A percentile compares a stretch with the other conserved stretches of the same genome.
Conservation (phyloP, 352 stramenopile genomes). For the Globisporangium cederbergense region DNA sequence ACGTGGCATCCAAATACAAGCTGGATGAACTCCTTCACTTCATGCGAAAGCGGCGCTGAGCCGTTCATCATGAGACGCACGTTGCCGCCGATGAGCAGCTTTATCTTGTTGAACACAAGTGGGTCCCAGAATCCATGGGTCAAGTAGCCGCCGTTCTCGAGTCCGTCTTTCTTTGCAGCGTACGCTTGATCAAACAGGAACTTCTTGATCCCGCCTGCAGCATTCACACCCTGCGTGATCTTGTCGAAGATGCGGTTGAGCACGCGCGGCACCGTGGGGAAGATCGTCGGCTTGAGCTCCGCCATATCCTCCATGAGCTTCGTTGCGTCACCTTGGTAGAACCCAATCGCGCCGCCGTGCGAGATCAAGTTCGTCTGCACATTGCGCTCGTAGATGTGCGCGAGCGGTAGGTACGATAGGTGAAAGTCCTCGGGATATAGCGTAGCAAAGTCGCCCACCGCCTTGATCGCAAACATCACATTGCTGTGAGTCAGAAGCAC, state of each 20-base stretch:
- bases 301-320: slow-evolving; percentile 11
- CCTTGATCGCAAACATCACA: slow-evolving; percentile 23
- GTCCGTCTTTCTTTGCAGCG: slow-evolving; percentile 66
- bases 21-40: slow-evolving; percentile 93
- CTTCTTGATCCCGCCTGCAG: slow-evolving; percentile 85
- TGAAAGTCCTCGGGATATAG: slow-evolving; percentile 35
- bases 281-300: slow-evolving; percentile 9
- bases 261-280: slow-evolving; percentile 8
- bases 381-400: slow-evolving; percentile 92
- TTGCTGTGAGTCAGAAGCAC: slow-evolving; percentile 61
- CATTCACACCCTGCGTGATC: slow-evolving; percentile 58
- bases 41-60: slow-evolving; percentile 86
- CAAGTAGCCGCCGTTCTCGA: slow-evolving; percentile 35
- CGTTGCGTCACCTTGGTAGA: slow-evolving; percentile 80
- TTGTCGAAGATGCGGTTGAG: slow-evolving; percentile 74
- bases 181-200: slow-evolving; percentile 88
- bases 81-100: slow-evolving; percentile 83
- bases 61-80: slow-evolving; percentile 90
- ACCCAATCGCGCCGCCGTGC: slow-evolving; percentile 83
- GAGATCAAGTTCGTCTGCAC: slow-evolving; percentile 52
- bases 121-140: slow-evolving; percentile 86
- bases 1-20: slow-evolving; percentile 87
- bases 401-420: slow-evolving; percentile 93
- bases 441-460: slow-evolving; percentile 8
- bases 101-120: slow-evolving; percentile 94